phyloP scores from a whole-genome alignment of 148 eudicot genomes.

The Dysphania ambrosioides region DNA sequence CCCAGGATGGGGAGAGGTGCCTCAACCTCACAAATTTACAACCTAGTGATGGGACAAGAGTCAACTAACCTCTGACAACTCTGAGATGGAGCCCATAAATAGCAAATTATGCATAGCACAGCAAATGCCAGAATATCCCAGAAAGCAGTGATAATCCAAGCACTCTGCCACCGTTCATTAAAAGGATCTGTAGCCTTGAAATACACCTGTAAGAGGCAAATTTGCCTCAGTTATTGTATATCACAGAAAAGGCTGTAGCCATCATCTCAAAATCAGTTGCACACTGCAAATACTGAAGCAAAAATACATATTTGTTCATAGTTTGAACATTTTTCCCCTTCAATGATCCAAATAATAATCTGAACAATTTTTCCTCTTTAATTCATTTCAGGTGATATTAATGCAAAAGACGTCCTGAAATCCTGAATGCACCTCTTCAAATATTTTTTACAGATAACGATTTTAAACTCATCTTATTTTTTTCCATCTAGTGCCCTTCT shows the following conservation, averaged over 20 bases:
- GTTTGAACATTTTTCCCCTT: neutral
- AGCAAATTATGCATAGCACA: conserved; percentile 79
- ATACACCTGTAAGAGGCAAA: conserved; percentile 62
- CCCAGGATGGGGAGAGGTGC: neutral
- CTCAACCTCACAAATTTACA: neutral
- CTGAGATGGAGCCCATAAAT: conserved; percentile 96
- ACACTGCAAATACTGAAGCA: neutral
- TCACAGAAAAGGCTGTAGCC: conserved; percentile 4
- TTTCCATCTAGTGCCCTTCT: too few species aligned
- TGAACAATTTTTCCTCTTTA: neutral
- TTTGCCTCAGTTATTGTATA: too few species aligned
- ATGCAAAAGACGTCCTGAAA: neutral
- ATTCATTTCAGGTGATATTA: neutral
- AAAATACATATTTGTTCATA: neutral
- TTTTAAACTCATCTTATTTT: neutral
- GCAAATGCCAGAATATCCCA: conserved; percentile 86
- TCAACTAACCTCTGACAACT: conserved; percentile 72
- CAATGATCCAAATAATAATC: neutral
- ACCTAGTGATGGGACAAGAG: conserved; percentile 6
- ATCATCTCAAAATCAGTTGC: neutral
- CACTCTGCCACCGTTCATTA: conserved; percentile 96
- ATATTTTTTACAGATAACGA: neutral
- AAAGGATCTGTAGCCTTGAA: conserved; percentile 98
- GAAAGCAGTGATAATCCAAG: conserved; percentile 94
- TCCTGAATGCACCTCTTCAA: neutral